Percentiles rank a stretch among this genome's conserved stretches.
Evolutionary conservation across 2,329 filamentous ascomycete genomes (phyloP).

Genomic region (Alternaria sp.): DNA sequence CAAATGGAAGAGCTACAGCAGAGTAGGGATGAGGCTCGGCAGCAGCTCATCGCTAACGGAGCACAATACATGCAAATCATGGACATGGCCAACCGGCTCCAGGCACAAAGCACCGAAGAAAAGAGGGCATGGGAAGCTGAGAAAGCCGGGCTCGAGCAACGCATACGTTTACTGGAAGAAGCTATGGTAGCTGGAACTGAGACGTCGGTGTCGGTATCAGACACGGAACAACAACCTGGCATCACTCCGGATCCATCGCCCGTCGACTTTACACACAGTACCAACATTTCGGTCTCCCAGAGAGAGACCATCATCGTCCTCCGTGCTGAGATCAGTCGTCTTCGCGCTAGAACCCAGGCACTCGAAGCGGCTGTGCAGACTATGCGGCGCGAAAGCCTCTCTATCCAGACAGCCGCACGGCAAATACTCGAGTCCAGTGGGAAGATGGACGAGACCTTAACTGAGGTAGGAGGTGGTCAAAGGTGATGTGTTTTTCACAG

Average conservation of each 20-base stretch:
- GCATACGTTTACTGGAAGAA: slow-evolving; percentile 47
- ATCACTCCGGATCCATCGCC: neutral
- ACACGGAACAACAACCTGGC: neutral
- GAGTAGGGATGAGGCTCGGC: slow-evolving; percentile 56
- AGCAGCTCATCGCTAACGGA: slow-evolving; percentile 52
- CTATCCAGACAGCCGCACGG: slow-evolving; percentile 35
- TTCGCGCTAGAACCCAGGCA: slow-evolving; percentile 36
- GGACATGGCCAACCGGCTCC: slow-evolving; percentile 56
- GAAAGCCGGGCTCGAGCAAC: slow-evolving; percentile 44
- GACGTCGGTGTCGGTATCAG: neutral
- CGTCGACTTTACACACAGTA: neutral
- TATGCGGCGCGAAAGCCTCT: slow-evolving; percentile 36
- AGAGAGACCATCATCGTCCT: slow-evolving; percentile 40
- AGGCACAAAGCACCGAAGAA: slow-evolving; percentile 53
- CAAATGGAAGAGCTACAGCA: slow-evolving; percentile 58
- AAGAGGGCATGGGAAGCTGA: slow-evolving; percentile 52
- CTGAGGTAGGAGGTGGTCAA: neutral
- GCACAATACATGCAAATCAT: slow-evolving; percentile 60
- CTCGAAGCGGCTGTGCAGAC: slow-evolving; percentile 35
- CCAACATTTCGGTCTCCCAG: slow-evolving; percentile 14
- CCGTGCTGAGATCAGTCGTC: slow-evolving; percentile 36
- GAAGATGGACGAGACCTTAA: slow-evolving; percentile 31
- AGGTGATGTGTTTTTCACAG: neutral
- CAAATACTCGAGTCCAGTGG: slow-evolving; percentile 34
- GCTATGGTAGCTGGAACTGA: slow-evolving; percentile 34